These are phyloP conservation scores for Rickenella mellea DNA, from an alignment of 768 basidiomycete species.

Conservation along the genomic window DNA sequence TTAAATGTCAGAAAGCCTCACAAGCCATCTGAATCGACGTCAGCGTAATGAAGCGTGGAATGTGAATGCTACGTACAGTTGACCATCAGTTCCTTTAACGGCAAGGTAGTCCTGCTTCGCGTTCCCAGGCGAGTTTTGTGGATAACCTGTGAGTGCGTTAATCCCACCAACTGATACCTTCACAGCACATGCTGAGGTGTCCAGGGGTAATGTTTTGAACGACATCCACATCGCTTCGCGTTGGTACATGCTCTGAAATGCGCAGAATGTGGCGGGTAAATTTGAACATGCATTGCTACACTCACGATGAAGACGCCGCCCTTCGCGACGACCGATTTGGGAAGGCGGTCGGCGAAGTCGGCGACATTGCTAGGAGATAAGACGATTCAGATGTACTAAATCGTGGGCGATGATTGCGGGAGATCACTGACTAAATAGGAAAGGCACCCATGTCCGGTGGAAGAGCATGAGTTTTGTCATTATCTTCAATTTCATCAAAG, in stretches of 20 bases:
- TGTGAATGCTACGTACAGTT: slow-evolving; percentile 14
- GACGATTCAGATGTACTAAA: no score
- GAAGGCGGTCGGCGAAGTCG: slow-evolving; percentile 9
- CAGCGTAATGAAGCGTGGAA: no score
- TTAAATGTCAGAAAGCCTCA: not conserved
- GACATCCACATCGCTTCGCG: slow-evolving; percentile 22
- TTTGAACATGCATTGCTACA: no score
- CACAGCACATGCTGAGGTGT: no score
- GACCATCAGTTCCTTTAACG: slow-evolving; percentile 6
- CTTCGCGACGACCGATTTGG: slow-evolving; percentile 11
- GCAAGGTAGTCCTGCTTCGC: slow-evolving; percentile 18
- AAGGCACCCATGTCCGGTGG: slow-evolving; percentile 17
- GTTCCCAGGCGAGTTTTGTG: slow-evolving; percentile 5
- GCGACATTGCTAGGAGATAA: slow-evolving; percentile 11
- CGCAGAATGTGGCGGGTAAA: not conserved
- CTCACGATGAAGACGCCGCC: slow-evolving; percentile 19
- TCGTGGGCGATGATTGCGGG: no score
- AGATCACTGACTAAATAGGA: slow-evolving; percentile 11
- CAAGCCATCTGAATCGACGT: no score
- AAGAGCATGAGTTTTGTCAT: no score
- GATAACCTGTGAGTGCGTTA: slow-evolving; percentile 18
- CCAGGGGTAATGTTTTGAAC: slow-evolving; percentile 8
- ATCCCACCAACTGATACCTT: slow-evolving; percentile 21
- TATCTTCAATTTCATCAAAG: no score
- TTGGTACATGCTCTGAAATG: slow-evolving; percentile 16